phyloP scores from a whole-genome alignment of 805 yeast species.

The Candida methanosorbosa region DNA sequence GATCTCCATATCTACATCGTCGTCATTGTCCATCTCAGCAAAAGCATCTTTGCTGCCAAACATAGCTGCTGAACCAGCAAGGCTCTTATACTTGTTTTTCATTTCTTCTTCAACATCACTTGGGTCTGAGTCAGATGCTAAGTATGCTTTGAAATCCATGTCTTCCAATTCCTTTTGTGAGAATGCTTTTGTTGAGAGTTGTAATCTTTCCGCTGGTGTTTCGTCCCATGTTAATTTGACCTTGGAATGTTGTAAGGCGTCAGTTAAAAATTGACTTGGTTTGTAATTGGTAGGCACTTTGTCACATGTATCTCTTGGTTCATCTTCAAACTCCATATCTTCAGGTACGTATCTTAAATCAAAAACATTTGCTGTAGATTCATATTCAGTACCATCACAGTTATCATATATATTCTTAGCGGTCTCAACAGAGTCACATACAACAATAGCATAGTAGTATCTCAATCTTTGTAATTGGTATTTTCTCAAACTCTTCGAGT shows the following conservation, averaged over 20 bases:
- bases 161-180: constrained; percentile 83
- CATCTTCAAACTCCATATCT: constrained; percentile 78
- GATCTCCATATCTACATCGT: constrained; percentile 83
- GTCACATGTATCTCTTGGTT: constrained; percentile 65
- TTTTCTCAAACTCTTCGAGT: constrained; percentile 72
- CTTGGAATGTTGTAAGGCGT: constrained; percentile 92
- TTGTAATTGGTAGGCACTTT: constrained; percentile 70
- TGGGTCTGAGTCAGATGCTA: constrained; percentile 66
- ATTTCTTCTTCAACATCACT: constrained; percentile 35
- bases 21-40: constrained; percentile 22
- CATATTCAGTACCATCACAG: constrained; percentile 94
- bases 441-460: constrained; percentile 87
- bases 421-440: constrained; percentile 65
- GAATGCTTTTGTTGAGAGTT: constrained; percentile 71
- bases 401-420: constrained; percentile 71
- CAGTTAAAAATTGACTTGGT: constrained; percentile 80
- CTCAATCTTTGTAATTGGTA: constrained; percentile 90
- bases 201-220: constrained; percentile 83
- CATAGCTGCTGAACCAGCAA: constrained; percentile 28
- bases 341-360: constrained; percentile 92
- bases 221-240: constrained; percentile 98
- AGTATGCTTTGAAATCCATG: constrained; percentile 86
- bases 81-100: constrained; percentile 53
- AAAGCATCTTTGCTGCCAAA: constrained; percentile 10
- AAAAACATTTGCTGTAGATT: constrained; percentile 89